A percentile compares a stretch with the other conserved stretches of the same genome.
These are phyloP conservation scores for Osmanthus fragrans DNA, from an alignment of 257 asterid species.

Conservation along the genomic window DNA sequence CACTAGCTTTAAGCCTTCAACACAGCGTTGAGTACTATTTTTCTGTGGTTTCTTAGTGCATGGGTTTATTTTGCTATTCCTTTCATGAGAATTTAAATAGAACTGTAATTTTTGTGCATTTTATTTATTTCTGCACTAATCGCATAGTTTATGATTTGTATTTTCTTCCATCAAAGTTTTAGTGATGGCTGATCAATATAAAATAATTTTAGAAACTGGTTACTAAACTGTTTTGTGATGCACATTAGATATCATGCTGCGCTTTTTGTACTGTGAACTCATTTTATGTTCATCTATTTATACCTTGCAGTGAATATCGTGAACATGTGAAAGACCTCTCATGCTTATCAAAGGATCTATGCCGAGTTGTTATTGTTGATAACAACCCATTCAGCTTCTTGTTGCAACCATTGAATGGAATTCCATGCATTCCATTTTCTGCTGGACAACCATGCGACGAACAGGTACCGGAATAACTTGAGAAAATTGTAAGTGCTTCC, in stretches of 20 bases:
- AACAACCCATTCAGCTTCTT: slow-evolving; percentile 95
- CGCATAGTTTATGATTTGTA: not conserved
- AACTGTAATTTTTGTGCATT: too few species aligned
- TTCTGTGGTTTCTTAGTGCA: not conserved
- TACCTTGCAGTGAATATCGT: slow-evolving; percentile 67
- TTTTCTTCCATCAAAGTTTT: too few species aligned
- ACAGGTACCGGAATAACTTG: slow-evolving; percentile 49
- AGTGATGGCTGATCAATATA: not conserved
- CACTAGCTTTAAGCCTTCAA: not conserved
- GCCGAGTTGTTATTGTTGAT: slow-evolving; percentile 83
- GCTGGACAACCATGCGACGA: slow-evolving; percentile 72
- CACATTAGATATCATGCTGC: not conserved
- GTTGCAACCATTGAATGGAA: slow-evolving; percentile 90
- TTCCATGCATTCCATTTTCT: slow-evolving; percentile 74
- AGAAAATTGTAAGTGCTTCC: not conserved
- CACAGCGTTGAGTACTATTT: not conserved
- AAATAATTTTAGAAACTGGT: not conserved
- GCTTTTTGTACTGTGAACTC: not conserved
- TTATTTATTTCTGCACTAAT: not conserved
- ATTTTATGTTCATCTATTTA: slow-evolving; percentile 13
- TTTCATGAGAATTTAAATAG: not conserved
- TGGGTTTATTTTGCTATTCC: not conserved
- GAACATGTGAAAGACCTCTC: slow-evolving; percentile 90
- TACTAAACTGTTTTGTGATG: not conserved
- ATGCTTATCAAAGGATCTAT: slow-evolving; percentile 65